Evolutionary conservation across 345 rosid genomes (phyloP), one percentile per base, ranked within the genome.

Genomic region (Gossypium bickii): DNA sequence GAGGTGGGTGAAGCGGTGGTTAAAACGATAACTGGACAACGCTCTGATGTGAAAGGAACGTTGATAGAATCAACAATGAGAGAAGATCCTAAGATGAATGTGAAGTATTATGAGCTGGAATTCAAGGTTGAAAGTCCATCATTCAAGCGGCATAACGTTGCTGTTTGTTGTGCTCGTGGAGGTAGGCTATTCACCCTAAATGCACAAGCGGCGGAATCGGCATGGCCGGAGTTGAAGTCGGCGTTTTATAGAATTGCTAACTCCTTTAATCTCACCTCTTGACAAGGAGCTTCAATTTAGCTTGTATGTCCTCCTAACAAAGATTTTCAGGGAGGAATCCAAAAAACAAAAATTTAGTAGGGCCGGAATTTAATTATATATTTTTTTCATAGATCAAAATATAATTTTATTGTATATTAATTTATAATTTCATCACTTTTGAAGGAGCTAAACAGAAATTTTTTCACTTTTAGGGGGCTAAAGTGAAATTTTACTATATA

Each of bases 1-100:
- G 92, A 95, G 80, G 92, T 91, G 25, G 97, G 99, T 67, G 91
- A 89, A 76, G 85, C 94, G 10, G 80, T 91, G 70, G 87, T 95
- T 68, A 76, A 76, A 77, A 83, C 87, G 1, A 74, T 92, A 57
- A 86, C 90, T 2, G 73, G 92, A 0, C 85, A 84, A 22, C 74
- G 84, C 3, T 77, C 83, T 0, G 87, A 87, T 44, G 78, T 91
- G 49, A 86, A 75, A 76, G 98, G 93, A 77, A 90, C 82, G 41
- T 72, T 93, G 83, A 44, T 90, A 44, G 80, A 80, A 71, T 81
- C 96, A 25, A 86, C 69, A 0, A 58, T 89, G 52, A 82, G 97
- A 82, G 81, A 79, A 77, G 96, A 89, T 71, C 66, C 86, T 49
- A 34, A 29, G 38, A 86, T 59, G 45, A 78, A 81, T n/a, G 67